These are phyloP conservation scores for Bolboschoenus planiculmis DNA, from an alignment of 176 grass and related monocot species.

Conservation along the genomic window DNA sequence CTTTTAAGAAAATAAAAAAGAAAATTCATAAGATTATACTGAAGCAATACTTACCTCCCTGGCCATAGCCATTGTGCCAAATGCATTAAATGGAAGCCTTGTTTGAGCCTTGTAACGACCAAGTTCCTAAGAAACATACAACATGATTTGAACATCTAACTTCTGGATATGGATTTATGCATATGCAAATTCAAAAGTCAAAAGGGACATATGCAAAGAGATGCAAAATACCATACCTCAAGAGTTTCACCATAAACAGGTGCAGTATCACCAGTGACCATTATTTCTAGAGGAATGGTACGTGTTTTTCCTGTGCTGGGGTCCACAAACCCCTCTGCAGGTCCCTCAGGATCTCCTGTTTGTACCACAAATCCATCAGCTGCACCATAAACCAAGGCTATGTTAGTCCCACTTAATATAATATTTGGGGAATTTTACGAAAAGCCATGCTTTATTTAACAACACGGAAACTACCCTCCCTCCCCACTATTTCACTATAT, in stretches of 20 bases:
- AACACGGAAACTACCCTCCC: neutral
- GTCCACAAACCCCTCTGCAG: slow-evolving; percentile 90
- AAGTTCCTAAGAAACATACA: slow-evolving; percentile 63
- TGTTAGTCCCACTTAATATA: neutral
- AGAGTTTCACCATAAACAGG: slow-evolving; percentile 88
- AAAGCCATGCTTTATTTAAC: neutral
- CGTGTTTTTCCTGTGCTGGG: slow-evolving; percentile 75
- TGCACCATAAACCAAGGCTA: slow-evolving; percentile 34
- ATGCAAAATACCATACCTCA: slow-evolving; percentile 47
- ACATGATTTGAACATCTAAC: neutral
- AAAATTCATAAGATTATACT: neutral
- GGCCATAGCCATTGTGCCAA: slow-evolving; percentile 99
- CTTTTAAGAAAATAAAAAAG: neutral
- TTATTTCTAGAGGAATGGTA: slow-evolving; percentile 80
- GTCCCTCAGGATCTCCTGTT: slow-evolving; percentile 91
- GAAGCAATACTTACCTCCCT: slow-evolving; percentile 64
- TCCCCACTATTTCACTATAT: neutral
- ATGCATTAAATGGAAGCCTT: slow-evolving; percentile 94
- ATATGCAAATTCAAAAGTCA: slow-evolving; percentile 15
- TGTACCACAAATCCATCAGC: slow-evolving; percentile 99
- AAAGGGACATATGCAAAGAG: neutral
- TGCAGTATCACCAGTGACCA: slow-evolving; percentile 60
- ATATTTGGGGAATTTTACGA: neutral
- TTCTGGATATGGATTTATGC: neutral
- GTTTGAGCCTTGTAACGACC: slow-evolving; percentile 94